Evolutionary conservation across 805 yeast species (phyloP).

Genomic region (Candida rishiriensis): DNA sequence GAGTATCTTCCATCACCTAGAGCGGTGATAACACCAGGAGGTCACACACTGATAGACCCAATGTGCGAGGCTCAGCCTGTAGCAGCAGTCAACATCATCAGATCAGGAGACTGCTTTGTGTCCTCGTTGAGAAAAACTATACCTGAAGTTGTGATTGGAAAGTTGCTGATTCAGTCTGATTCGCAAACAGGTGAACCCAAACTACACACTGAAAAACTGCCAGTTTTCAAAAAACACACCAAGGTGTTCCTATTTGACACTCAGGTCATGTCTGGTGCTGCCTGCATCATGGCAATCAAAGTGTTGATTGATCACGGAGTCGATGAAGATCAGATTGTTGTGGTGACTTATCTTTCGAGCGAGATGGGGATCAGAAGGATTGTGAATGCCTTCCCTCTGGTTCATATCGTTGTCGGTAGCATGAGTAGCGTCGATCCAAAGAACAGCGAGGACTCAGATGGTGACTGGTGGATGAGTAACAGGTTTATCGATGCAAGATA

Average conservation of each 20-base stretch:
- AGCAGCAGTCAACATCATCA: conserved; percentile 71
- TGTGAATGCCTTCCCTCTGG: conserved; percentile 65
- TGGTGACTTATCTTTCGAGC: conserved; percentile 71
- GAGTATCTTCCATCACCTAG: conserved; percentile 29
- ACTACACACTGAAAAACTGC: conserved; percentile 75
- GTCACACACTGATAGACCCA: conserved; percentile 23
- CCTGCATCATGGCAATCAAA: conserved; percentile 90
- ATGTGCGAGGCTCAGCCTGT: conserved; percentile 40
- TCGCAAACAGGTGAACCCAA: conserved; percentile 91
- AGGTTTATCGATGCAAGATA: conserved; percentile 74
- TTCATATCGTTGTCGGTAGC: conserved; percentile 66
- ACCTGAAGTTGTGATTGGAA: conserved; percentile 78
- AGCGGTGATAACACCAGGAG: conserved; percentile 39
- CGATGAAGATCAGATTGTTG: conserved; percentile 51
- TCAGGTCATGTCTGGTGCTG: conserved; percentile 88
- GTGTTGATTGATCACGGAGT: conserved; percentile 81
- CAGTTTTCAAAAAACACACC: conserved; percentile 32
- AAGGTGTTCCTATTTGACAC: conserved; percentile 76
- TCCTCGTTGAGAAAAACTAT: conserved; percentile 68
- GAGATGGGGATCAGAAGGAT: conserved; percentile 74
- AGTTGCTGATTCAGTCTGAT: conserved; percentile 83
- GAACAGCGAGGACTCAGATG: conserved; percentile 29
- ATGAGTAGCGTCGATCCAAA: conserved; percentile 37
- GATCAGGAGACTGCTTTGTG: conserved; percentile 93
- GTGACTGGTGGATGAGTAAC: conserved; percentile 56